These are phyloP conservation scores for Chenopodium quinoa DNA, from an alignment of 148 eudicot species.

Conservation along the genomic window DNA sequence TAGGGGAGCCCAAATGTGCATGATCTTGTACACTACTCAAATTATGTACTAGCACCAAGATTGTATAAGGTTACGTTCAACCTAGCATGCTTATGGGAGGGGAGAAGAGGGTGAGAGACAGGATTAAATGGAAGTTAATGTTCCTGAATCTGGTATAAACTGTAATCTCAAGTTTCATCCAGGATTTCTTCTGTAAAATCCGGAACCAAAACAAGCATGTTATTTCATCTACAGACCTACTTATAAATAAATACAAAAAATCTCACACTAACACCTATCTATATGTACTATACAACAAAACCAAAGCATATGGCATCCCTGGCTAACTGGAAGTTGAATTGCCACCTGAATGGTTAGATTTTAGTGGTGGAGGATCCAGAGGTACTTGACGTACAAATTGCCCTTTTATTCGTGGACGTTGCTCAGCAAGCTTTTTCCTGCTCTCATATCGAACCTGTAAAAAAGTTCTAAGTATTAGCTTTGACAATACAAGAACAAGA, in stretches of 20 bases:
- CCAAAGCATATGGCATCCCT: neutral
- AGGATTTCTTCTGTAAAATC: neutral
- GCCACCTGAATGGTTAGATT: conserved; percentile 32
- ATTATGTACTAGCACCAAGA: no score
- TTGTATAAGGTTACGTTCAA: no score
- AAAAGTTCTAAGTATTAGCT: conserved; percentile 6
- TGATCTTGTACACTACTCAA: no score
- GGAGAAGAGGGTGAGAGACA: neutral
- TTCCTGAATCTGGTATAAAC: neutral
- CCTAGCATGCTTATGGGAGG: neutral
- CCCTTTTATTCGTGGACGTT: conserved; percentile 93
- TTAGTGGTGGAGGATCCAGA: conserved; percentile 43
- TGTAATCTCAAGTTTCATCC: neutral
- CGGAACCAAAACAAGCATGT: conserved; percentile 4
- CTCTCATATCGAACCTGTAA: conserved; percentile 88
- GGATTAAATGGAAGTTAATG: neutral
- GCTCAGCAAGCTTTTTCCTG: conserved; percentile 89
- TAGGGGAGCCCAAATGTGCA: no score
- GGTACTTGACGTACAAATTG: conserved; percentile 88
- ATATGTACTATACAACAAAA: conserved; percentile 15
- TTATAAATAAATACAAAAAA: conserved; percentile 6
- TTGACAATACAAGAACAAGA: neutral
- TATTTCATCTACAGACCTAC: conserved; percentile 4
- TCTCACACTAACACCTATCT: neutral
- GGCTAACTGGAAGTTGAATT: conserved; percentile 24